phyloP scores from a whole-genome alignment of 495 filamentous ascomycete genomes.

The Emericellopsis terricola region DNA sequence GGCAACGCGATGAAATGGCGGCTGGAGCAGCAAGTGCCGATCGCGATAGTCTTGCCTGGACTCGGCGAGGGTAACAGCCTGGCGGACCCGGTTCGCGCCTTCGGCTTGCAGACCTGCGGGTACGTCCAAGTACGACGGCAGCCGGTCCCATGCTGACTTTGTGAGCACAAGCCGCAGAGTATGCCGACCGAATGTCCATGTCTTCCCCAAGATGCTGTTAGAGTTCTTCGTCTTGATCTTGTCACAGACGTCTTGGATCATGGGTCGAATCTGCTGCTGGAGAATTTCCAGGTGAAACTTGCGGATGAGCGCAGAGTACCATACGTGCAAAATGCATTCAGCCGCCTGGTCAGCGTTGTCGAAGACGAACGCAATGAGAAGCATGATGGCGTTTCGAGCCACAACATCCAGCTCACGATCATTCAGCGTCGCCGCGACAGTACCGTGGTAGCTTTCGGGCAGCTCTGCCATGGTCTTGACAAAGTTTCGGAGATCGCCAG shows the following conservation, averaged over 20 bases:
- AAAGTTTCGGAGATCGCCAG: conserved; percentile 27
- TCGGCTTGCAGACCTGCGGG: neutral
- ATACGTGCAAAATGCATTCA: conserved; percentile 9
- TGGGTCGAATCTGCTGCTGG: neutral
- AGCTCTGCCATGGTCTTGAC: conserved; percentile 19
- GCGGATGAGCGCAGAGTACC: conserved; percentile 9
- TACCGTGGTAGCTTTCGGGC: conserved; percentile 9
- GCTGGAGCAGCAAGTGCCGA: neutral
- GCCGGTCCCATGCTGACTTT: neutral
- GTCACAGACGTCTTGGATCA: conserved; percentile 7
- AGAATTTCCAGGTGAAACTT: neutral
- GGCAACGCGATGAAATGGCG: conserved; percentile 5
- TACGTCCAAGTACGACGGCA: neutral
- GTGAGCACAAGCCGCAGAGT: neutral
- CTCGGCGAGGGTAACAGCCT: neutral
- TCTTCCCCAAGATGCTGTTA: conserved; percentile 4
- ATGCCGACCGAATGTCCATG: conserved; percentile 8
- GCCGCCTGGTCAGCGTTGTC: neutral
- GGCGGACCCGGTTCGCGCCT: neutral
- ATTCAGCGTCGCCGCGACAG: conserved; percentile 17
- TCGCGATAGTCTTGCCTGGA: neutral
- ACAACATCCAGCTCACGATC: conserved; percentile 24
- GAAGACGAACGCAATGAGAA: conserved; percentile 13
- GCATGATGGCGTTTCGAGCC: conserved; percentile 25
- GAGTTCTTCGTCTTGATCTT: conserved; percentile 3